Base-by-base conservation (phyloP, 768 basidiomycete species). In the Stropharia rugosoannulata region DNA sequence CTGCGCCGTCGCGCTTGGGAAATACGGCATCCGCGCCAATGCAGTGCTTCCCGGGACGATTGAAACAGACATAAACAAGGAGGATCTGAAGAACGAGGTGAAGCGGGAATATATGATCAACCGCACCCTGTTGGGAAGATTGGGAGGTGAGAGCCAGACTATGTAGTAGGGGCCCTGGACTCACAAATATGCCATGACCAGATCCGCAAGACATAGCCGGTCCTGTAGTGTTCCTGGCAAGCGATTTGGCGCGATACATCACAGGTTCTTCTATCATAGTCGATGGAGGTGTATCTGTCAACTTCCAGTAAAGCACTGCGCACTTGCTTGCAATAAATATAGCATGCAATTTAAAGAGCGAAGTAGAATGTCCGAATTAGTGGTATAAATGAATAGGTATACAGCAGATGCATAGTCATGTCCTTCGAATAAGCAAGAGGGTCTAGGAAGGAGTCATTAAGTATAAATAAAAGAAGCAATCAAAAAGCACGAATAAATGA, bases 31-130 rank as follows among this genome's bases (percentile, higher is more conserved):
- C 59, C 80, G 89, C 37, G 87, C 83, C 39, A 86, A 87, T 63
- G 83, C 85, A 3, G 70, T 87, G 49, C 76, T 89, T n/a, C 88
- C 89, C 12, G 88, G 89, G 8, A 90, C 89, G 2, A 86, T 90
- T 59, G 85, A 79, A 40, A 92, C 90, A 16, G 80, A 85, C 59
- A 90, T 90, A 70, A 90, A 92, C 71, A 83, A 83, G 62, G 87
- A 87, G 57, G 87, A 91, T 68, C 78, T 92, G 32, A 65, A 83
- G 11, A 79, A 87, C 60, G 65, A 68, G 2, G 68, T 63, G 42
- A 90, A 90, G 67, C 75, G 84, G 19, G 77, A 80, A 41, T 78
- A 80, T 57, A 90, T 86, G 80, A 72, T 82, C 55, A 78, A 81
- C 42, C 75, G 89, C 55, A 89, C 86, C 18, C 80, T 78, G 49